Conservation (phyloP, 2,329 filamentous ascomycete species). For the Gnomoniopsis sp. region DNA sequence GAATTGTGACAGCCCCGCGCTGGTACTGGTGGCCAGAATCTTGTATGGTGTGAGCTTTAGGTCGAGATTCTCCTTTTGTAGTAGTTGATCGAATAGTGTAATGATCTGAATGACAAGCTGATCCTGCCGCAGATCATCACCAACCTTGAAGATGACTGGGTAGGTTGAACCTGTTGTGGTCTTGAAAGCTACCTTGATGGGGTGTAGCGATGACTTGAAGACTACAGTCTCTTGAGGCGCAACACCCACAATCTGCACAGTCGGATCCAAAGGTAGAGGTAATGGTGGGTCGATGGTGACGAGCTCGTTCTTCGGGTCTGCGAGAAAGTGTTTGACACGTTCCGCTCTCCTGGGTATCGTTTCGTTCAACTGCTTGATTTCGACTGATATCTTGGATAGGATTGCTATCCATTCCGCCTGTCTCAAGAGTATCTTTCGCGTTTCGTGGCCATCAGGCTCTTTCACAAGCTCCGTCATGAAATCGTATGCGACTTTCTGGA, state of each 20-base stretch:
- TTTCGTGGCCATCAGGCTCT: constrained; percentile 65
- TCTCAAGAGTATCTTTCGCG: constrained; percentile 71
- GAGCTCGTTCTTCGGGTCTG: constrained; percentile 88
- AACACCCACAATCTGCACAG: constrained; percentile 73
- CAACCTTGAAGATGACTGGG: constrained; percentile 94
- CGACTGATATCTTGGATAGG: constrained; percentile 82
- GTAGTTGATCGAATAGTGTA: constrained; percentile 91
- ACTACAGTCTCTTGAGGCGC: constrained; percentile 82
- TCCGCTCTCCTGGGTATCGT: constrained; percentile 79
- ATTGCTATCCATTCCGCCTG: constrained; percentile 89
- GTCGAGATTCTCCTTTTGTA: constrained; percentile 94
- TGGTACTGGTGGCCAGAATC: constrained; percentile 87
- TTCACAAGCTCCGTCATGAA: constrained; percentile 88
- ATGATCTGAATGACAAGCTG: constrained; percentile 97
- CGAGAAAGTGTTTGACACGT: constrained; percentile 76
- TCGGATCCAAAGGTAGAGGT: constrained; percentile 84
- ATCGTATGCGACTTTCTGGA: constrained; percentile 89
- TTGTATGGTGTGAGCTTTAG: constrained; percentile 94
- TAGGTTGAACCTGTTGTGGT: constrained; percentile 75
- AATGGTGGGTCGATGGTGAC: constrained; percentile 79
- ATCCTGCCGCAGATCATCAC: constrained; percentile 93
- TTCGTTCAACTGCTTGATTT: constrained; percentile 77
- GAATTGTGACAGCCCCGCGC: constrained; percentile 89
- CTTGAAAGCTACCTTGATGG: constrained; percentile 87
- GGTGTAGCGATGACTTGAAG: constrained; percentile 92